A percentile compares a stretch with the other conserved stretches of the same genome.
Conservation (phyloP, 805 yeast genomes). For the Starmerella kuoi region DNA sequence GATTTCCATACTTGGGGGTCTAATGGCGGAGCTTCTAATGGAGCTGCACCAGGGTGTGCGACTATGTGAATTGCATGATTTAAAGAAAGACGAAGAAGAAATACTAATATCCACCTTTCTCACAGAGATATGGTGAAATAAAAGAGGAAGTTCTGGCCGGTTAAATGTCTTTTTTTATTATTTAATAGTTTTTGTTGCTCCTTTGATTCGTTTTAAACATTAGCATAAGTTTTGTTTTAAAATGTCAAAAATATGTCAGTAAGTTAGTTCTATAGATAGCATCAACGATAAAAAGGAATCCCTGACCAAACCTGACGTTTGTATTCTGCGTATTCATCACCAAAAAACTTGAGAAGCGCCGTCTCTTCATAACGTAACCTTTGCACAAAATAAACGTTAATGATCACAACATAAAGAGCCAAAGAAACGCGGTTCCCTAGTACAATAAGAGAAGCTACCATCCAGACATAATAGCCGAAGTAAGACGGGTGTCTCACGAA, state of each 20-base stretch:
- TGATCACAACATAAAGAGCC: constrained; percentile 40
- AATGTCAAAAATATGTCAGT: neutral
- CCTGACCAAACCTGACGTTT: constrained; percentile 38
- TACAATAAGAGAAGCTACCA: constrained; percentile 67
- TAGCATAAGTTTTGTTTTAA: too few species aligned
- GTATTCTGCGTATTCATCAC: constrained; percentile 48
- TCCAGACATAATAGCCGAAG: constrained; percentile 89
- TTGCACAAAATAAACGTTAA: constrained; percentile 55
- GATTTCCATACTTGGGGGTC: too few species aligned
- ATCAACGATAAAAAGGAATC: constrained; percentile 47
- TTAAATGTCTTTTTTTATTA: neutral
- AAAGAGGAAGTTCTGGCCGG: too few species aligned
- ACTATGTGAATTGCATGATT: neutral
- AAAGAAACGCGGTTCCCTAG: constrained; percentile 54
- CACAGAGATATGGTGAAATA: too few species aligned
- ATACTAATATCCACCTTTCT: neutral
- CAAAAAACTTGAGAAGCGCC: constrained; percentile 56
- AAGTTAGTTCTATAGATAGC: neutral
- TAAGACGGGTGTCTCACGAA: constrained; percentile 78
- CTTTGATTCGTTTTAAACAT: neutral
- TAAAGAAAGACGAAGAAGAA: neutral
- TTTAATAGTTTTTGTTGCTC: neutral
- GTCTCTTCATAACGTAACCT: constrained; percentile 64
- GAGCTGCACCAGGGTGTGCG: neutral
- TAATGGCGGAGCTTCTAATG: neutral